Conservation (phyloP, 208 protist species). For the Strigomonas oncopelti region DNA sequence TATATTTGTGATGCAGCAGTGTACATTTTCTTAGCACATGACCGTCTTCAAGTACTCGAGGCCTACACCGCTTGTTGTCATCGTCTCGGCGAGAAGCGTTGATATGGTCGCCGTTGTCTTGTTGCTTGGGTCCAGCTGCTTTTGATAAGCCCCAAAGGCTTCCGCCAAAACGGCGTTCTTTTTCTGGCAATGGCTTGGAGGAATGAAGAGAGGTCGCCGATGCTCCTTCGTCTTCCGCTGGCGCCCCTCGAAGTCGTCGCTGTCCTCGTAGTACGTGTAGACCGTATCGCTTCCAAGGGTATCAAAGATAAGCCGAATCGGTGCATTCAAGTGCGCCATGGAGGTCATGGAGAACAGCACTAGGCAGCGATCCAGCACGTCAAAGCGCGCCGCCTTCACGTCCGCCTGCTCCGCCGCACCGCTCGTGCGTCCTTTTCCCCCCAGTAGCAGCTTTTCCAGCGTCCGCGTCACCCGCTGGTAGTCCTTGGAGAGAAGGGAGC, state of each 20-base stretch:
- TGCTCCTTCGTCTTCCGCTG: slow-evolving; percentile 18
- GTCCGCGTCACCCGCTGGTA: not conserved
- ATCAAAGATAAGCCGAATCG: slow-evolving; percentile 64
- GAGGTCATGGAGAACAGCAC: slow-evolving; percentile 46
- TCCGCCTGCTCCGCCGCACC: not conserved
- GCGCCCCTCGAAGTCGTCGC: slow-evolving; percentile 24
- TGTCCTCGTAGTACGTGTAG: not conserved
- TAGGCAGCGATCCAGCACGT: slow-evolving; percentile 24
- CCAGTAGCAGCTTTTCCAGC: not conserved
- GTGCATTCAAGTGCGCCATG: slow-evolving; percentile 57
- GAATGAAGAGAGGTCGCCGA: slow-evolving; percentile 48
- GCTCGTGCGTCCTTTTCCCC: not conserved
- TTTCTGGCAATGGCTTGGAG: slow-evolving; percentile 30
- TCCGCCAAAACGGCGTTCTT: slow-evolving; percentile 30
- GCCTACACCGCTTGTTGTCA: slow-evolving; percentile 46
- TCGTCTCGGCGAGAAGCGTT: slow-evolving; percentile 30
- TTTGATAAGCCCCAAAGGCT: slow-evolving; percentile 30
- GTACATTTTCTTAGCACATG: not conserved
- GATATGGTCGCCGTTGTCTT: not conserved
- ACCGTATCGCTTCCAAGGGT: slow-evolving; percentile 21
- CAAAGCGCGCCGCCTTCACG: not conserved
- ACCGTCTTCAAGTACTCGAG: slow-evolving; percentile 51
- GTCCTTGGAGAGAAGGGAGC: not conserved
- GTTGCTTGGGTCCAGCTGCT: slow-evolving; percentile 22
- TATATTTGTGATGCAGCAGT: not conserved